These are phyloP conservation scores for Cyclocybe cylindracea DNA, from an alignment of 768 basidiomycete species.

Conservation along the genomic window DNA sequence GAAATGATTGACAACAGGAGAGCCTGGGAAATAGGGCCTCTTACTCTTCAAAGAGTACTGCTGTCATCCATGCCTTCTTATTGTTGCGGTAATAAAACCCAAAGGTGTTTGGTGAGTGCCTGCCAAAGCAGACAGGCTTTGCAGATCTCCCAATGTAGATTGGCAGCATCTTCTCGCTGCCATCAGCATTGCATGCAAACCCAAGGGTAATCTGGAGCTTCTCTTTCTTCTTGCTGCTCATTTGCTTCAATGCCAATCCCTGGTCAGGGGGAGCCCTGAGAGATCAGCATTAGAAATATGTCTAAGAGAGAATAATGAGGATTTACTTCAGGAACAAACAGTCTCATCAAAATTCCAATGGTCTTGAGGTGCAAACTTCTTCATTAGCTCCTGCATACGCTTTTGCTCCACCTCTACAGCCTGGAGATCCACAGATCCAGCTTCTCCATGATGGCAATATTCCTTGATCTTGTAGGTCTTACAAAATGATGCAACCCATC, in stretches of 20 bases:
- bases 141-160: slow-evolving; percentile 36
- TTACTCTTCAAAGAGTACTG: too few relatives aligned
- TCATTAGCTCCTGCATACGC: slow-evolving; percentile 15
- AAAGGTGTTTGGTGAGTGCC: slow-evolving; percentile 15
- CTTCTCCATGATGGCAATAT: slow-evolving; percentile 25
- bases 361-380: slow-evolving; percentile 21
- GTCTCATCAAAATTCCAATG: slow-evolving; percentile 27
- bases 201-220: slow-evolving; percentile 28
- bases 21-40: too few relatives aligned
- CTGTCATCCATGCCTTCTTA: slow-evolving; percentile 43
- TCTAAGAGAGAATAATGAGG: too few relatives aligned
- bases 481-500: slow-evolving; percentile 25
- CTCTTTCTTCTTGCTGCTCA: slow-evolving; percentile 32
- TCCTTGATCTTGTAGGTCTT: slow-evolving; percentile 21
- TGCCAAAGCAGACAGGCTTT: slow-evolving; percentile 31
- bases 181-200: slow-evolving; percentile 30
- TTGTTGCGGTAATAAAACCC: slow-evolving; percentile 39
- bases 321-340: too few relatives aligned
- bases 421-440: slow-evolving; percentile 23
- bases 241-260: slow-evolving; percentile 28
- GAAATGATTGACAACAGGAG: too few relatives aligned
- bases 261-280: slow-evolving; percentile 6
- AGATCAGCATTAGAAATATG: too few relatives aligned
- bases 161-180: slow-evolving; percentile 27
- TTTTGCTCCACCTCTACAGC: slow-evolving; percentile 19